A percentile compares a stretch with the other conserved stretches of the same genome.
These are phyloP conservation scores for Encephalitozoon cuniculi DNA, from an alignment of 371 early-diverging fungal genomes.

Conservation along the genomic window DNA sequence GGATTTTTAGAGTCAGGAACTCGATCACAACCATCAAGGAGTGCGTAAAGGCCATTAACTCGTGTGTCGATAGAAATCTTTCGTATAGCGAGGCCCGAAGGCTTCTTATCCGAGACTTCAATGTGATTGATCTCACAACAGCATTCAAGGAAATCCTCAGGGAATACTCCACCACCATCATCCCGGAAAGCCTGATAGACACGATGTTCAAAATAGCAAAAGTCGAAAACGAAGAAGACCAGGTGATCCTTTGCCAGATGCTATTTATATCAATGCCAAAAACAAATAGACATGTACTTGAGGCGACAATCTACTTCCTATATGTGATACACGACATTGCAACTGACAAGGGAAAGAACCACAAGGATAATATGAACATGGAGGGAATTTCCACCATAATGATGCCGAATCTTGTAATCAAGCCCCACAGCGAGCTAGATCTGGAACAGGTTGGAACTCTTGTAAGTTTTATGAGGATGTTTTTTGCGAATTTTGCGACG, in stretches of 20 bases:
- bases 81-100: slow-evolving; percentile 11
- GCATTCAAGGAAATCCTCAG: slow-evolving; percentile 44
- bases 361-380: slow-evolving; percentile 38
- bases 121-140: slow-evolving; percentile 36
- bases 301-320: slow-evolving; percentile 28
- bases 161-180: slow-evolving; percentile 31
- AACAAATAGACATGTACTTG: slow-evolving; percentile 47
- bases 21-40: slow-evolving; percentile 22
- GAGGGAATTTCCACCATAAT: slow-evolving; percentile 47
- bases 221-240: slow-evolving; percentile 26
- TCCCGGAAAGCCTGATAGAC: slow-evolving; percentile 29
- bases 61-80: background rate
- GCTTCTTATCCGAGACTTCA: slow-evolving; percentile 34
- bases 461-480: slow-evolving; percentile 39
- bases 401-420: slow-evolving; percentile 54
- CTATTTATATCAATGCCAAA: slow-evolving; percentile 40
- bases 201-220: slow-evolving; percentile 22
- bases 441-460: slow-evolving; percentile 29
- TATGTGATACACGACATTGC: slow-evolving; percentile 22
- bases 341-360: slow-evolving; percentile 4
- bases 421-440: slow-evolving; percentile 11
- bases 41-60: slow-evolving; percentile 11
- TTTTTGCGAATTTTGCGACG: slow-evolving; percentile 31
- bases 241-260: slow-evolving; percentile 19
- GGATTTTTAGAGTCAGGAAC: slow-evolving; percentile 46